phyloP scores from a whole-genome alignment of 805 yeast species.

The Starmerella vitae region DNA sequence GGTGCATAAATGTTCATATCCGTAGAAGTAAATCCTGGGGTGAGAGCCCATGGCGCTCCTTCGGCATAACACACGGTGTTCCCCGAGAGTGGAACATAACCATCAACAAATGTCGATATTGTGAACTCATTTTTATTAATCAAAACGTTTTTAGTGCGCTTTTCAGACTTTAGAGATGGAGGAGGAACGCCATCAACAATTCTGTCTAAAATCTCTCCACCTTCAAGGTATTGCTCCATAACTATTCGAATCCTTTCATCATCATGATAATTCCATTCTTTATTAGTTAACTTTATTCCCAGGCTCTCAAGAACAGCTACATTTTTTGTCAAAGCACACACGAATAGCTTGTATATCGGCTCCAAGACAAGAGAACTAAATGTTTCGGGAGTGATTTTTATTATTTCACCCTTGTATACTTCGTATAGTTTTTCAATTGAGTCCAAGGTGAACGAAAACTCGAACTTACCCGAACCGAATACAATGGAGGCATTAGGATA shows the following conservation, averaged over 20 bases:
- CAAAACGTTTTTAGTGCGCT: not conserved
- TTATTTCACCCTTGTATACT: slow-evolving; percentile 36
- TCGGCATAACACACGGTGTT: not conserved
- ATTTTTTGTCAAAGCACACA: slow-evolving; percentile 40
- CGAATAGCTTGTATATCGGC: slow-evolving; percentile 67
- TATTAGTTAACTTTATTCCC: slow-evolving; percentile 24
- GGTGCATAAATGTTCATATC: not conserved
- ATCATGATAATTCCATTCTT: slow-evolving; percentile 2
- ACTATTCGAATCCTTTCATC: slow-evolving; percentile 6
- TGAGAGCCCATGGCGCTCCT: not conserved
- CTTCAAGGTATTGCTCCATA: slow-evolving; percentile 8
- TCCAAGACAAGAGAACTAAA: slow-evolving; percentile 47
- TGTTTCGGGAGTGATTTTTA: not conserved
- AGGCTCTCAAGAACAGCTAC: slow-evolving; percentile 34
- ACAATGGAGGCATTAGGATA: slow-evolving; percentile 20
- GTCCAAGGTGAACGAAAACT: slow-evolving; percentile 50
- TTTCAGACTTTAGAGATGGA: slow-evolving; percentile 11
- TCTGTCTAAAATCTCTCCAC: slow-evolving; percentile 1
- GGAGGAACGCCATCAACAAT: not conserved
- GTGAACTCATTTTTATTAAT: not conserved
- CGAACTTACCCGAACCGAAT: slow-evolving; percentile 56
- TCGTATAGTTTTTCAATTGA: slow-evolving; percentile 61
- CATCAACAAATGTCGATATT: not conserved
- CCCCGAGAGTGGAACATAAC: not conserved
- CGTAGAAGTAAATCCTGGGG: not conserved